Percentiles rank a stretch among this genome's conserved stretches.
Conservation (phyloP, 768 basidiomycete species). For the Tricholoma saponaceum region DNA sequence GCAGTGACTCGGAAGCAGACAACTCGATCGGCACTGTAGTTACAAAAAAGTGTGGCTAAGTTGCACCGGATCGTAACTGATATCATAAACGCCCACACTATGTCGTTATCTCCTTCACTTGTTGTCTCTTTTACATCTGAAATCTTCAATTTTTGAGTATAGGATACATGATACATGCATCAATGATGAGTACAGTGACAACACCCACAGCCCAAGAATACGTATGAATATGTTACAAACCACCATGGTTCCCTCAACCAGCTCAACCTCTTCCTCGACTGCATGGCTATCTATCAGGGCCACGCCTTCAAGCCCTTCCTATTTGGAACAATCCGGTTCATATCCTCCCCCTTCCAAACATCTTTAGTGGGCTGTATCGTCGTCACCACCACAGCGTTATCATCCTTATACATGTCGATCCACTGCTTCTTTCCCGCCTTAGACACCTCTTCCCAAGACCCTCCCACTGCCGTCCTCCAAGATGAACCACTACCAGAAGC, state of each 20-base stretch:
- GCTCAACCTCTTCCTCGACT: background rate
- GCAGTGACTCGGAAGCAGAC: no score
- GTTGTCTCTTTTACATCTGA: no score
- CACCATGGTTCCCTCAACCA: background rate
- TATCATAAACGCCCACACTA: no score
- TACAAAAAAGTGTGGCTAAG: no score
- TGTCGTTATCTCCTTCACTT: no score
- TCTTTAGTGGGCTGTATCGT: background rate
- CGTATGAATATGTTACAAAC: background rate
- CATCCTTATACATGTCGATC: background rate
- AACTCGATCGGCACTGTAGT: no score
- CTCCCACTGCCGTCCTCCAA: background rate
- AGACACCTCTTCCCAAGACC: slow-evolving; percentile 7
- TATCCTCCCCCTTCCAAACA: slow-evolving; percentile 3
- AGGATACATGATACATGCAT: background rate
- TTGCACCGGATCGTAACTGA: no score
- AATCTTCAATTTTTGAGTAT: background rate
- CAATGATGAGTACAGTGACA: background rate
- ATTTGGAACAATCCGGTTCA: slow-evolving; percentile 4
- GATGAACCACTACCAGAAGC: background rate
- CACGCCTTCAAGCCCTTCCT: background rate
- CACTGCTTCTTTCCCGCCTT: background rate
- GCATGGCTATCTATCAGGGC: background rate
- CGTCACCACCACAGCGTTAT: slow-evolving; percentile 2
- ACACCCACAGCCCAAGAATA: background rate